phyloP scores from a whole-genome alignment of 805 yeast species.

The Maudiozyma bulderi region DNA sequence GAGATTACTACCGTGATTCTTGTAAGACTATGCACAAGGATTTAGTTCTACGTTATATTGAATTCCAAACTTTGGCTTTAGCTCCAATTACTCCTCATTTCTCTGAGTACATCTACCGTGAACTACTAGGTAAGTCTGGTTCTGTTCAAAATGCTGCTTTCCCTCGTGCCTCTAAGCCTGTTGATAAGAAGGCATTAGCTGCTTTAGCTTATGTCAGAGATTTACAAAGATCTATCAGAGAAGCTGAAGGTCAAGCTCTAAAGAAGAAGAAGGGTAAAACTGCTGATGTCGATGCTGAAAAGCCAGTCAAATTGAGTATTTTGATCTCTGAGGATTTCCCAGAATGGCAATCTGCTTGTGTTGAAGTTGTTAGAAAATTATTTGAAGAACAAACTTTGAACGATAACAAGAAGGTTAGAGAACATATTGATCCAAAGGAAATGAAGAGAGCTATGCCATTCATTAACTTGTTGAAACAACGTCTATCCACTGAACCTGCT shows the following conservation, averaged over 20 bases:
- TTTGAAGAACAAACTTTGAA: slow-evolving; percentile 55
- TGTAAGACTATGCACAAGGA: slow-evolving; percentile 68
- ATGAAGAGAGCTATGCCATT: slow-evolving; percentile 99
- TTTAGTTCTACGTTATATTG: slow-evolving; percentile 71
- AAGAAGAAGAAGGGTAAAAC: slow-evolving; percentile 82
- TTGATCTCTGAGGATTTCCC: slow-evolving; percentile 79
- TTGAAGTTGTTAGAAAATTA: slow-evolving; percentile 69
- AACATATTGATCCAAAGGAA: slow-evolving; percentile 65
- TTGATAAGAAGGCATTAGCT: slow-evolving; percentile 51
- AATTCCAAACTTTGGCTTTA: slow-evolving; percentile 71
- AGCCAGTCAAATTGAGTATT: slow-evolving; percentile 65
- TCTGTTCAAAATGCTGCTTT: slow-evolving; percentile 68
- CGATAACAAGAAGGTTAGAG: slow-evolving; percentile 55
- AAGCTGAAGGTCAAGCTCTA: slow-evolving; percentile 77
- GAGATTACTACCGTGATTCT: slow-evolving; percentile 91
- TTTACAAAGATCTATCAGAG: slow-evolving; percentile 78
- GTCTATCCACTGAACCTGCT: slow-evolving; percentile 60
- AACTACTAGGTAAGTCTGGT: slow-evolving; percentile 54
- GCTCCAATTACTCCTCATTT: slow-evolving; percentile 96
- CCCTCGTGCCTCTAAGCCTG: slow-evolving; percentile 68
- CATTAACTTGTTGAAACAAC: slow-evolving; percentile 74
- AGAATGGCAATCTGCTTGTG: slow-evolving; percentile 79
- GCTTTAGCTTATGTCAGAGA: slow-evolving; percentile 73
- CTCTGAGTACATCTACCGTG: slow-evolving; percentile 82
- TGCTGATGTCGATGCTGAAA: slow-evolving; percentile 60